Evolutionary conservation across 2,329 filamentous ascomycete genomes (phyloP).

Genomic region (Colletotrichum incanum): DNA sequence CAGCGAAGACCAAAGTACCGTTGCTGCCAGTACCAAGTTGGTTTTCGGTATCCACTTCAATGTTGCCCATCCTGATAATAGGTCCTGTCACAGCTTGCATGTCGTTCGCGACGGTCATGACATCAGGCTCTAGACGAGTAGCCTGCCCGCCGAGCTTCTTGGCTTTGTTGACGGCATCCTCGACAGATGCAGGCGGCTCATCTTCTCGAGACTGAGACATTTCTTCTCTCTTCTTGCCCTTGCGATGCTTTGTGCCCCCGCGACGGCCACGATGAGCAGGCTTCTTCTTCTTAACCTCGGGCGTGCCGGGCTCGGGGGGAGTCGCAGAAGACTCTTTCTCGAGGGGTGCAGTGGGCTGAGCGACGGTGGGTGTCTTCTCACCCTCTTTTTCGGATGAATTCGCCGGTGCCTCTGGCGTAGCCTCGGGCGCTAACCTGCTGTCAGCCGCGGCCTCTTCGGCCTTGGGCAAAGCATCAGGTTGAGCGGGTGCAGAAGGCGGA

Average conservation of each 20-base stretch:
- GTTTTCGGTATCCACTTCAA: constrained; percentile 75
- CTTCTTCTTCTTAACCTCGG: constrained; percentile 77
- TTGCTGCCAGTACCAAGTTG: constrained; percentile 88
- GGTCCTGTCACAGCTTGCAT: constrained; percentile 73
- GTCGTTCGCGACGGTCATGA: constrained; percentile 71
- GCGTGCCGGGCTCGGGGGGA: constrained; percentile 42
- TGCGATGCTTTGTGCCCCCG: constrained; percentile 78
- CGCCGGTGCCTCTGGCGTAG: not conserved
- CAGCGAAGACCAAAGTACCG: constrained; percentile 95
- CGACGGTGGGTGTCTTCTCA: not conserved
- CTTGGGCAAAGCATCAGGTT: not conserved
- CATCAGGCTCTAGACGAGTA: constrained; percentile 72
- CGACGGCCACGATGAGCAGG: constrained; percentile 80
- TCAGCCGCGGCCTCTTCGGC: constrained; percentile 20
- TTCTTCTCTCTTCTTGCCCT: constrained; percentile 68
- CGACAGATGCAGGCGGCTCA: constrained; percentile 65
- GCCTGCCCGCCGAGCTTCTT: constrained; percentile 69
- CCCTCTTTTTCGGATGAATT: not conserved
- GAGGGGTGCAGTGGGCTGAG: not conserved
- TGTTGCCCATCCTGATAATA: constrained; percentile 73
- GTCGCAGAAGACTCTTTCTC: constrained; percentile 7
- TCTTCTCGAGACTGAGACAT: constrained; percentile 66
- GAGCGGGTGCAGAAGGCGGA: not conserved
- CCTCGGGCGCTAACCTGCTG: not conserved
- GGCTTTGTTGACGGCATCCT: constrained; percentile 73